Base-by-base conservation (phyloP, 1,139 yeast genomes). In the Hyphopichia fennica region DNA sequence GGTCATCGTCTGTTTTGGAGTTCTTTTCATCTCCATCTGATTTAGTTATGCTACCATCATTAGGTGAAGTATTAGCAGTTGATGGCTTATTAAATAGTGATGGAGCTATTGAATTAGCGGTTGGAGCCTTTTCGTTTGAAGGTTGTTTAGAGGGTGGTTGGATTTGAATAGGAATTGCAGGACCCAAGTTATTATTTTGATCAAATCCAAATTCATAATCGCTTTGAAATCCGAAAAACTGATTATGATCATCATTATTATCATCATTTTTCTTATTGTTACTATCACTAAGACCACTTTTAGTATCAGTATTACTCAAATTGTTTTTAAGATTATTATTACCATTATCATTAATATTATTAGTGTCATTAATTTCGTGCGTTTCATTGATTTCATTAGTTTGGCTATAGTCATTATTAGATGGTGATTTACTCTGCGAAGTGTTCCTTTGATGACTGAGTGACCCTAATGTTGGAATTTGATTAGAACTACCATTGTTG, bases 101-200 rank as follows among this genome's bases (percentile, higher is more conserved):
- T 16, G 34, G 34, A 13, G 34, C 17, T 13, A 31, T 8, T 7
- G 34, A 31, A 16, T 13, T 11, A 1, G 31, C 15, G 9, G 22
- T 35, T 3, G 39, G 39, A 10, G 35, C 3, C 10, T 14, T 29
- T n/a, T 22, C 29, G 5, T 14, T 11, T 9, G 37, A 34, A 17
- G 30, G 30, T 25, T 25, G 19, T 6, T 25, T 34, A 3, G 37
- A 34, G 4, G 37, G 37, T 10, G 37, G 35, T 20, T 33, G 27
- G 13, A 33, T n/a, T 18, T 33, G 4, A n/a, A 20, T 20, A 4
- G 35, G 38, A 19, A 35, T 28, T 16, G 38, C n/a, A n/a, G 18
- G 18, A n/a, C 19, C 14, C 11, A 8, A n/a, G 17, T 31, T 31
- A 31, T 16, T 16, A 25, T 25, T 25, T 25, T 25, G 9, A 25